Conservation (phyloP, 257 asterid genomes). For the Schizonepeta tenuifolia region DNA sequence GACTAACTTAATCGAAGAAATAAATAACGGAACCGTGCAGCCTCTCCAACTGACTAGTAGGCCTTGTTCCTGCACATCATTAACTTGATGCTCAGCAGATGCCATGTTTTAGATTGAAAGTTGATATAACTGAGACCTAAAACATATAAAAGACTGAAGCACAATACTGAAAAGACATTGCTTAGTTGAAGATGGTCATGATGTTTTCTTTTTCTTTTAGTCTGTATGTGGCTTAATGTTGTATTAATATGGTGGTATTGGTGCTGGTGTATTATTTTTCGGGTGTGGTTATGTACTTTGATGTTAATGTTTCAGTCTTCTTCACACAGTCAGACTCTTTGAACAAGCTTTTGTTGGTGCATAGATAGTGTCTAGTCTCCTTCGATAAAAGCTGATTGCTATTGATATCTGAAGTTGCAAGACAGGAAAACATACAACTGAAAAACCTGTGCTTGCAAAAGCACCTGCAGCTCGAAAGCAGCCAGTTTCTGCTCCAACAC, state of each 20-base stretch:
- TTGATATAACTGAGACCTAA: slow-evolving; percentile 2
- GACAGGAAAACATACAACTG: slow-evolving; percentile 62
- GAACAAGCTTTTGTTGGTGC: slow-evolving; percentile 30
- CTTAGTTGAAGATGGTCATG: slow-evolving; percentile 9
- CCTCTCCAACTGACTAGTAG: not conserved
- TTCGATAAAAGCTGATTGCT: slow-evolving; percentile 41
- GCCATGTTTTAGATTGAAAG: slow-evolving; percentile 4
- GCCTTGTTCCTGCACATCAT: not conserved
- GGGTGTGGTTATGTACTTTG: not conserved
- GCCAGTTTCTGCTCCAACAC: slow-evolving; percentile 44
- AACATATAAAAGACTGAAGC: slow-evolving; percentile 26
- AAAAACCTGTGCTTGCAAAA: slow-evolving; percentile 50
- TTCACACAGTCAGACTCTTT: slow-evolving; percentile 5
- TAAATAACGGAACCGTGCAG: not conserved
- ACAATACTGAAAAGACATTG: slow-evolving; percentile 6
- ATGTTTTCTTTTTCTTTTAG: not conserved
- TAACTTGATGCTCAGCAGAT: not conserved
- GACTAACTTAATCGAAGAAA: not conserved
- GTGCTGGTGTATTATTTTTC: not conserved
- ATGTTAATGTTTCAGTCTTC: slow-evolving; percentile 18
- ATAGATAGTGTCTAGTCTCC: slow-evolving; percentile 1
- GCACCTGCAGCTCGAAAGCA: slow-evolving; percentile 50
- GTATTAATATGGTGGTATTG: not conserved
- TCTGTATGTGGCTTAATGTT: not conserved
- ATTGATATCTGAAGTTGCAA: slow-evolving; percentile 54